Conservation (phyloP, 2,329 filamentous ascomycete genomes). For the Ophiostoma ips region DNA sequence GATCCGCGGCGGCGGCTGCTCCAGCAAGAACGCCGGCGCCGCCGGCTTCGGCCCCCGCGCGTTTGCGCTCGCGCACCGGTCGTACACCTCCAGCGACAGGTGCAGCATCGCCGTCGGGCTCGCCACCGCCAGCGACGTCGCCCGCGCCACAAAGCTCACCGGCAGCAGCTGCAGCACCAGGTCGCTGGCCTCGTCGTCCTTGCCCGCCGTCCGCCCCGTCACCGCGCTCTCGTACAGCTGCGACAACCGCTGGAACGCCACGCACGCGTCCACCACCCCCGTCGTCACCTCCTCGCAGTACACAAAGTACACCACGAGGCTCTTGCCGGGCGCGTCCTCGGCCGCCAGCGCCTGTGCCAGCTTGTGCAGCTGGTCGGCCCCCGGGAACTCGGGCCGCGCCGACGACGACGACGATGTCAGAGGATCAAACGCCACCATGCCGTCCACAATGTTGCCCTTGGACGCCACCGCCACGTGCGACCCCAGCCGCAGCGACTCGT, state of each 20-base stretch:
- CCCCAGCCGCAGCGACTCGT: constrained; percentile 62
- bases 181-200: constrained; percentile 44
- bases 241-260: constrained; percentile 59
- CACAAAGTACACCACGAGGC: constrained; percentile 63
- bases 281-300: constrained; percentile 50
- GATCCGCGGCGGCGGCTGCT: constrained; percentile 51
- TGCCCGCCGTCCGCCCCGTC: constrained; percentile 19
- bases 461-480: constrained; percentile 39
- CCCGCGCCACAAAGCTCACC: constrained; percentile 50
- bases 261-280: constrained; percentile 56
- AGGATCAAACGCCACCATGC: constrained; percentile 33
- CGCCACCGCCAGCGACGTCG: constrained; percentile 47
- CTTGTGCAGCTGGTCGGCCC: constrained; percentile 34
- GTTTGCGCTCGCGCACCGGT: constrained; percentile 50
- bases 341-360: constrained; percentile 33
- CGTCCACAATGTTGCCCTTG: constrained; percentile 29
- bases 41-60: constrained; percentile 44
- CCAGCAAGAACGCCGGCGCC: constrained; percentile 58
- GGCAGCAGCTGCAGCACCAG: constrained; percentile 68
- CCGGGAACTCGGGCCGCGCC: constrained; percentile 28
- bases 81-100: constrained; percentile 63
- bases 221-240: constrained; percentile 41
- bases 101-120: constrained; percentile 43
- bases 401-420: constrained; percentile 8
- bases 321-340: constrained; percentile 33